Evolutionary conservation across 2,329 filamentous ascomycete genomes (phyloP).

Genomic region (Cadophora malorum): DNA sequence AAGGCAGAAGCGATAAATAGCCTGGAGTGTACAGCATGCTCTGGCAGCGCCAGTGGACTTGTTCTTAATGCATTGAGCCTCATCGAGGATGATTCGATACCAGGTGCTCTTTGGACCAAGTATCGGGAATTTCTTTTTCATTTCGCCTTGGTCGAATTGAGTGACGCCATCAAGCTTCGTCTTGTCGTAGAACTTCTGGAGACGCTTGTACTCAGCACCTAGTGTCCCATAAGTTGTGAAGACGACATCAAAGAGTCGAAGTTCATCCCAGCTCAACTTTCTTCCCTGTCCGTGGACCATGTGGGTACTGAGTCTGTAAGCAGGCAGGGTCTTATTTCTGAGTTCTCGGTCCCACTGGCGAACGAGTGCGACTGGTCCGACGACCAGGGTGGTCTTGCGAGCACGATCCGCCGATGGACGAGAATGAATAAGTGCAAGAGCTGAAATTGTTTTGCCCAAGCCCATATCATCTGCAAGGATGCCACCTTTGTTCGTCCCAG

Average conservation of each 20-base stretch:
- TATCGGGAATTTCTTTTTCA: conserved; percentile 48
- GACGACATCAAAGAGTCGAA: conserved; percentile 75
- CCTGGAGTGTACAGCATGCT: conserved; percentile 63
- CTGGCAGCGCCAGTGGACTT: conserved; percentile 65
- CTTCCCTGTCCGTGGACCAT: conserved; percentile 70
- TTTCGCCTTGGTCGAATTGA: conserved; percentile 48
- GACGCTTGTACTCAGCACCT: conserved; percentile 68
- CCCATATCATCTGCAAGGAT: conserved; percentile 86
- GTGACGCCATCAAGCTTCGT: conserved; percentile 33
- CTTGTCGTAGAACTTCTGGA: conserved; percentile 54
- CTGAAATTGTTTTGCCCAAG: conserved; percentile 83
- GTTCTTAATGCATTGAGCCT: conserved; percentile 85
- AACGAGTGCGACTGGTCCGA: conserved; percentile 80
- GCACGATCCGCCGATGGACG: conserved; percentile 61
- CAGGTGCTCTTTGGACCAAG: conserved; percentile 67
- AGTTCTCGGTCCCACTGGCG: conserved; percentile 88
- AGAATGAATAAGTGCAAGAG: conserved; percentile 67
- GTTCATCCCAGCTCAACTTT: conserved; percentile 62
- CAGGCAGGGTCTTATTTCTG: conserved; percentile 66
- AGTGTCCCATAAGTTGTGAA: conserved; percentile 81
- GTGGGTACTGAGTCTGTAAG: conserved; percentile 66
- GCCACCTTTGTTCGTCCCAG: conserved; percentile 73
- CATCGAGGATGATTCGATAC: conserved; percentile 77
- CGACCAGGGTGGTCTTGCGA: conserved; percentile 75
- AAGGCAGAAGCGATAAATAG: conserved; percentile 73